Evolutionary conservation across 192 early-diverging fungal species (phyloP), one percentile per base, ranked within the genome.

Genomic region (Umbelopsis sp.): DNA sequence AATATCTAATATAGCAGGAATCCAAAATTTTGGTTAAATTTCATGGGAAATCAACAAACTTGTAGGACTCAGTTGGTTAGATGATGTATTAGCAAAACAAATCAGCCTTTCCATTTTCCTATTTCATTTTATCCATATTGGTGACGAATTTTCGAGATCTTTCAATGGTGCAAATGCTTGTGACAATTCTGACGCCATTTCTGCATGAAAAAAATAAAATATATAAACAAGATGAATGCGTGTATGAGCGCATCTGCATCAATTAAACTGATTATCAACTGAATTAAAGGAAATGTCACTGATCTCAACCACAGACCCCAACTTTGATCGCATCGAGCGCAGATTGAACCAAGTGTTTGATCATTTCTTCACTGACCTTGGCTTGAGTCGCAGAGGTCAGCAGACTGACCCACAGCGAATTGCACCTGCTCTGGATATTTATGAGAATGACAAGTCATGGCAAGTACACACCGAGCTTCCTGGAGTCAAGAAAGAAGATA

Each of bases 401-500:
- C 54, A 32, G 12, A 11, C n/a, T 16, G 26, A 14, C 56, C 31
- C 11, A 6, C 7, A 32, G 17, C 29, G 26, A 0, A 32, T 62
- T 2, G 17, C 56, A 2, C 83, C 83, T 11, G 38, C 53, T 24
- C 24, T 85, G 12, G 87, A 88, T 62, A 59, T 88, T 31, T 79
- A 74, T 50, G 85, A 90, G 77, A 78, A 65, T 4, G 81, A 82
- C 11, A 80, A 87, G 17, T 77, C 74, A 9, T 86, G 74, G 67
- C 41, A 69, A 14, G 65, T 90, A 8, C 75, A 79, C 74, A 80
- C 77, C 16, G 89, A 90, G 45, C 56, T 90, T 26, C 88, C 89
- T 31, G 89, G 89, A 16, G 75, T 86, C 22, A 59, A 36, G 25
- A 86, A 88, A 66, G 85, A 88, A 24, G 78, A 90, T 21, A 71